Evolutionary conservation across 257 asterid species (phyloP).

Genomic region (Petunia axillaris): DNA sequence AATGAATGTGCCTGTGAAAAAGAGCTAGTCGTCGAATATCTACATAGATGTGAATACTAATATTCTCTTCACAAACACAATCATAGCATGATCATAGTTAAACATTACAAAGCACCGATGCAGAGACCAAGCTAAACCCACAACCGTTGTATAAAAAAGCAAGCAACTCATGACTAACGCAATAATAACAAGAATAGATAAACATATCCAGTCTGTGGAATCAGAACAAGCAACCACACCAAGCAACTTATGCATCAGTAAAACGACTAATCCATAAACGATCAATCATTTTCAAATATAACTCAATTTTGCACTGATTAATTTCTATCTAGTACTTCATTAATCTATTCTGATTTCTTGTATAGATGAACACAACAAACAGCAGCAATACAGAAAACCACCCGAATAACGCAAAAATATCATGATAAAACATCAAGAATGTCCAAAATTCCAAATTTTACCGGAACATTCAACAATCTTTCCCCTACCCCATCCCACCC

Average conservation of each 20-base stretch:
- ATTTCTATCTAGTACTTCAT: background rate
- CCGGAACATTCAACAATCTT: background rate
- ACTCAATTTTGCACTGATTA: background rate
- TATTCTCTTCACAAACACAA: slow-evolving; percentile 16
- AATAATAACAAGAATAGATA: slow-evolving; percentile 2
- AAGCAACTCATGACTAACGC: background rate
- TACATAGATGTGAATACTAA: background rate
- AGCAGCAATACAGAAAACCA: slow-evolving; percentile 5
- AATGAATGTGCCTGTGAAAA: background rate
- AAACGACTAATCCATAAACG: background rate
- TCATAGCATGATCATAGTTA: background rate
- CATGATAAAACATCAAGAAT: slow-evolving; percentile 2
- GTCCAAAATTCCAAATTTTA: background rate
- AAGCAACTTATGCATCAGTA: slow-evolving; percentile 8
- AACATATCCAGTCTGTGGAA: background rate
- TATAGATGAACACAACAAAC: slow-evolving; percentile 10
- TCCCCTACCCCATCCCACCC: background rate
- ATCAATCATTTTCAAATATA: background rate
- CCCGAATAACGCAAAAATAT: background rate
- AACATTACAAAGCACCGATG: background rate
- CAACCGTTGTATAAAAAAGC: background rate
- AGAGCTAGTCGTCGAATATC: background rate
- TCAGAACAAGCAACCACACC: background rate
- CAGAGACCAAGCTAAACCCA: background rate
- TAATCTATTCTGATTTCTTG: background rate